A percentile compares a stretch with the other conserved stretches of the same genome.
Conservation (phyloP, 441 rosid genomes). For the Isatis lusitanica region DNA sequence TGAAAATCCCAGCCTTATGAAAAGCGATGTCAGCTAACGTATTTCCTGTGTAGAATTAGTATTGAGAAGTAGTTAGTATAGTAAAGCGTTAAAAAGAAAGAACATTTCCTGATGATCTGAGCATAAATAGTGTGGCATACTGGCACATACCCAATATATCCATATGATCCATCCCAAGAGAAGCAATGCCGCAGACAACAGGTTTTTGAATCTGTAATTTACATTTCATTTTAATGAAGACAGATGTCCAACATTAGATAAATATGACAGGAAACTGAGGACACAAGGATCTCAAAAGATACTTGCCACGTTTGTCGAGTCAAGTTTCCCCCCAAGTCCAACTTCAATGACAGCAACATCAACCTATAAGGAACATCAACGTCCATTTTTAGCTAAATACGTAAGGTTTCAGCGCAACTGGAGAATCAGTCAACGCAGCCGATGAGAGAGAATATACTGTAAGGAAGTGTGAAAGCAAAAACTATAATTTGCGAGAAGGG, state of each 20-base stretch:
- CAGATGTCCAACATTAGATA: not conserved
- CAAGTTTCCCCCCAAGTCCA: constrained; percentile 76
- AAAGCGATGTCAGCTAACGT: constrained; percentile 72
- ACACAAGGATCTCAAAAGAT: constrained; percentile 21
- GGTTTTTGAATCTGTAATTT: constrained; percentile 71
- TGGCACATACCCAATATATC: constrained; percentile 62
- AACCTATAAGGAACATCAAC: constrained; percentile 52
- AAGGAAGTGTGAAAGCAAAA: not conserved
- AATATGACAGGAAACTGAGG: not conserved
- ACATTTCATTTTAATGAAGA: not conserved
- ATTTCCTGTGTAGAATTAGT: constrained; percentile 51
- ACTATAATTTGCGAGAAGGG: not conserved
- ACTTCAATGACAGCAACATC: constrained; percentile 90
- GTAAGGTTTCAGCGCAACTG: not conserved
- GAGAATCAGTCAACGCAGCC: not conserved
- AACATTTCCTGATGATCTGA: not conserved
- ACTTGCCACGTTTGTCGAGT: constrained; percentile 86
- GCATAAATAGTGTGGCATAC: constrained; percentile 25
- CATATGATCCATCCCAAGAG: constrained; percentile 90
- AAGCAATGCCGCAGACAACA: constrained; percentile 79
- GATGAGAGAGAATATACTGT: not conserved
- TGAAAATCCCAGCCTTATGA: constrained; percentile 92
- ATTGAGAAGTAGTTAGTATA: constrained; percentile 19
- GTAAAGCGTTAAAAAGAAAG: not conserved
- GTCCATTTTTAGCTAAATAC: constrained; percentile 2